Evolutionary conservation across 192 early-diverging fungal genomes (phyloP).

Genomic region (Coemansia sp.): DNA sequence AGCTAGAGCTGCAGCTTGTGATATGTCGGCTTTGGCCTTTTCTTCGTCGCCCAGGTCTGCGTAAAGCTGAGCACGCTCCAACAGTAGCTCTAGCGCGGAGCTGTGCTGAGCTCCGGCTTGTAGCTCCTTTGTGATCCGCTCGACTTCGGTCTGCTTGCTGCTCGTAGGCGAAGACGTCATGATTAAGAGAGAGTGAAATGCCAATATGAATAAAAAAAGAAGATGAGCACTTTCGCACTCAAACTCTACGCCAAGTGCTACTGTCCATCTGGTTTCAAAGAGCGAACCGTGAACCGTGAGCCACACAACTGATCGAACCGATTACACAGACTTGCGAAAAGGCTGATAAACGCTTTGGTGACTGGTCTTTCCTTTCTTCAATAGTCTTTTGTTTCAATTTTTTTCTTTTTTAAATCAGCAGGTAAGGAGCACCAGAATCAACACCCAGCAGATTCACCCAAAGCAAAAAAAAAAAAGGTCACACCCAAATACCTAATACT

Average conservation of each 20-base stretch:
- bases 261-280: neutral
- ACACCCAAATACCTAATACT: neutral
- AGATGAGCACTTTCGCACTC: too few species aligned
- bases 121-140: slow-evolving; percentile 31
- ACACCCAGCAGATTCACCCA: neutral
- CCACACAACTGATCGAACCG: neutral
- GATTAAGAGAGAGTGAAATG: neutral
- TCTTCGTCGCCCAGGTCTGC: slow-evolving; percentile 34
- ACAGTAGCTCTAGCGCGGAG: slow-evolving; percentile 19
- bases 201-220: neutral
- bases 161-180: neutral
- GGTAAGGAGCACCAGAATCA: slow-evolving; percentile 7
- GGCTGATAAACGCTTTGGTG: neutral
- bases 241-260: too few species aligned
- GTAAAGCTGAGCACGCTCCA: slow-evolving; percentile 32
- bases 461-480: neutral
- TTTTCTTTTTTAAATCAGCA: neutral
- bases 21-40: slow-evolving; percentile 30
- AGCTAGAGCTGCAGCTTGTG: slow-evolving; percentile 37
- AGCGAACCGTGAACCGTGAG: neutral
- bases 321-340: neutral
- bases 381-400: neutral
- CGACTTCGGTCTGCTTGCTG: slow-evolving; percentile 14
- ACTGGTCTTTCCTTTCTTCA: neutral
- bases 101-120: slow-evolving; percentile 12